phyloP scores from a whole-genome alignment of 2,329 filamentous ascomycete species.

The Xylogone sp. region DNA sequence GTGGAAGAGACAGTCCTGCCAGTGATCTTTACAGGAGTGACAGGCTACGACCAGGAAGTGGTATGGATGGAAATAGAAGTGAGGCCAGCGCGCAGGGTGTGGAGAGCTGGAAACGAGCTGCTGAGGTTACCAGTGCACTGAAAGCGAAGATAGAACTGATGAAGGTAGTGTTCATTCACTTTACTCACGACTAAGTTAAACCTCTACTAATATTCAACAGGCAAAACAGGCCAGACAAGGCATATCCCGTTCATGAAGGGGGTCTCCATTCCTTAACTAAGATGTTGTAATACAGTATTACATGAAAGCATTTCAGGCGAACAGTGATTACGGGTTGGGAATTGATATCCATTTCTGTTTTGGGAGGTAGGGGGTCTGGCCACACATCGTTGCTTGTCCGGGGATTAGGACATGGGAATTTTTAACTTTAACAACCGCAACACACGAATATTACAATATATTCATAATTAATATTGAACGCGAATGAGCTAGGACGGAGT shows the following conservation, averaged over 20 bases:
- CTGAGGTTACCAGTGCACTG: constrained; percentile 94
- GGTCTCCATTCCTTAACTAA: neutral
- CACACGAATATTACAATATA: neutral
- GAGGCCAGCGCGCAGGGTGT: constrained; percentile 50
- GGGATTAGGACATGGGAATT: neutral
- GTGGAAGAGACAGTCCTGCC: constrained; percentile 27
- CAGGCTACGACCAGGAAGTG: constrained; percentile 27
- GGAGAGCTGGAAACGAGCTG: constrained; percentile 95
- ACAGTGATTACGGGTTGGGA: neutral
- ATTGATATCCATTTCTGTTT: neutral
- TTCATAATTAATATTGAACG: no score
- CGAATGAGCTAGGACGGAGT: no score
- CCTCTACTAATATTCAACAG: neutral
- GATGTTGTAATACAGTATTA: neutral
- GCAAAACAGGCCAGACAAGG: constrained; percentile 44
- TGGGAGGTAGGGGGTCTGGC: no score
- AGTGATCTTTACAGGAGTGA: constrained; percentile 16
- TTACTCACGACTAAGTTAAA: constrained; percentile 6
- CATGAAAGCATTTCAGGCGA: neutral
- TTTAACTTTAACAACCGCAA: neutral
- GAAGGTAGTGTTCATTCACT: constrained; percentile 58
- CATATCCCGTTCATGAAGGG: constrained; percentile 38
- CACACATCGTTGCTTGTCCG: neutral
- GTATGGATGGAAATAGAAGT: constrained; percentile 27
- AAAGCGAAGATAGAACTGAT: constrained; percentile 98